These are phyloP conservation scores for Liriodendron chinense DNA, from an alignment of 164 flowering plant genomes.

Conservation along the genomic window DNA sequence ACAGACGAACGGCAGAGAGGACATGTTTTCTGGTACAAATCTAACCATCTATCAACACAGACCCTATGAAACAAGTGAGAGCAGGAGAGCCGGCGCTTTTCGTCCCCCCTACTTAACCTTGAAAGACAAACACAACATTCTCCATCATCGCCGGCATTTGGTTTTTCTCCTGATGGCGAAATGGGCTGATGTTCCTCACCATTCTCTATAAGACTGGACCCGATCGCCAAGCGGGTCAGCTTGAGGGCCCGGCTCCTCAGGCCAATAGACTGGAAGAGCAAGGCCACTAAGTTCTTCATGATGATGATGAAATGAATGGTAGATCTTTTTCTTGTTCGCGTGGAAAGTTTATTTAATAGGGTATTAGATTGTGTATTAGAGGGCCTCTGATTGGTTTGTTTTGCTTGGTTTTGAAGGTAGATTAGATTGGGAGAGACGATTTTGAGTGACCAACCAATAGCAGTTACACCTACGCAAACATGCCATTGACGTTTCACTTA, in stretches of 20 bases:
- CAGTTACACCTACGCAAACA: conserved; percentile 45
- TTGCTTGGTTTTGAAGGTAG: conserved; percentile 53
- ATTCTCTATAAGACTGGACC: not conserved
- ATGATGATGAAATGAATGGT: not conserved
- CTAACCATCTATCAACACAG: conserved; percentile 69
- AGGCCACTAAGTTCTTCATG: conserved; percentile 28
- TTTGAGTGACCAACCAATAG: conserved; percentile 27
- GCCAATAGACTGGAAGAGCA: conserved; percentile 20
- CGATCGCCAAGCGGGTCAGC: conserved; percentile 5
- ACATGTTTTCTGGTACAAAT: conserved; percentile 49
- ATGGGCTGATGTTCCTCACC: not conserved
- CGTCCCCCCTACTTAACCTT: conserved; percentile 35
- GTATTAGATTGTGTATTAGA: not conserved
- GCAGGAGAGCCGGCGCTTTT: conserved; percentile 55
- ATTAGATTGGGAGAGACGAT: conserved; percentile 26
- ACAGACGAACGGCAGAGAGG: conserved; percentile 66
- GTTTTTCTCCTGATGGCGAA: not conserved
- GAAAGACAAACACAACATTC: conserved; percentile 61
- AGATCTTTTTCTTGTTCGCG: not conserved
- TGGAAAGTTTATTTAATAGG: conserved; percentile 8
- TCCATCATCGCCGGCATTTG: conserved; percentile 2
- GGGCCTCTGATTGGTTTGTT: conserved; percentile 12
- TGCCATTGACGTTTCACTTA: conserved; percentile 11
- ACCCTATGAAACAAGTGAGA: conserved; percentile 58
- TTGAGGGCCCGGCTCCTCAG: conserved; percentile 15